Evolutionary conservation across 345 rosid species (phyloP), one percentile per base, ranked within the genome.

Genomic region (Corymbia maculata): DNA sequence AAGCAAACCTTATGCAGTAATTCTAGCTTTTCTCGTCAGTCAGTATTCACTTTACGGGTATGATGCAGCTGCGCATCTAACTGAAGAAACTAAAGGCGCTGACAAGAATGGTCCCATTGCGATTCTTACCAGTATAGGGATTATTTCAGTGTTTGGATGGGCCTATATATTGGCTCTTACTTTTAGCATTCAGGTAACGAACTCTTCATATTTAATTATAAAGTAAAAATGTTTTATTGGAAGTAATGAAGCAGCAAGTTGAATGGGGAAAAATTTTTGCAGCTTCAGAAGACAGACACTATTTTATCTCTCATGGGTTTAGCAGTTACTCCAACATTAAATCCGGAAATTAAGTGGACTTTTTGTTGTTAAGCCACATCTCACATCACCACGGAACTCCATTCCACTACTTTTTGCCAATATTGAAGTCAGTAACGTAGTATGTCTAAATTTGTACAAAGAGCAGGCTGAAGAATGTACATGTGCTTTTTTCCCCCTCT

Each of bases 71-170:
- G 97, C 95, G 9, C 96, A 94, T 90, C 88, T 94, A n/a, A 95
- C 97, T 10, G 96, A 95, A 89, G 97, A 95, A 91, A 95, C 97
- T 21, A 95, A 91, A 90, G 95, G 93, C 26, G 95, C 96, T 12
- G 95, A 94, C 87, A 92, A 61, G 91, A 93, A 91, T 87, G 97
- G 97, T 66, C 97, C 97, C 61, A 90, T 93, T 51, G 94, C 95
- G 15, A 95, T 95, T 66, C 96, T 94, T 26, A 89, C 93, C 47
- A 94, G 94, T 88, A 93, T 94, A 32, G 95, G 94, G 12, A 93
- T 95, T 87, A 94, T 95, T 85, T 91, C 95, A 12, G 75, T 93
- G 45, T 92, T 95, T 80, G 95, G 96, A 17, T 94, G 95, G 96
- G 95, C 93, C 85, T 95, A 91, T 79, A 93, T 93, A 88, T 90